phyloP scores from a whole-genome alignment of 1,139 yeast species.

The Diutina rugosa region DNA sequence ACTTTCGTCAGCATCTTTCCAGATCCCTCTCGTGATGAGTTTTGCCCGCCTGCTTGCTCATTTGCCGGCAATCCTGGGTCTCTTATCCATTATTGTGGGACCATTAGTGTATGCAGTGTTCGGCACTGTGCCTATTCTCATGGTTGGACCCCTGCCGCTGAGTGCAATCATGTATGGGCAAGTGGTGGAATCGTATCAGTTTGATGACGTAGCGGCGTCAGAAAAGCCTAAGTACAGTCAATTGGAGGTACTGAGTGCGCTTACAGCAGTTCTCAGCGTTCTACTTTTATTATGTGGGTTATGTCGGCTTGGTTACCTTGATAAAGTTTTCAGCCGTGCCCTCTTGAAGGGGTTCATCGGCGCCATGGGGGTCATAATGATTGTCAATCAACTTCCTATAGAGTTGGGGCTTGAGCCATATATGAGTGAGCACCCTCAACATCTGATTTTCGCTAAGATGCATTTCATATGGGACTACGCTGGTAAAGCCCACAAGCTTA shows the following conservation, averaged over 20 bases:
- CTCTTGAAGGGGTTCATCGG: conserved; percentile 21
- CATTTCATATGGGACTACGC: conserved; percentile 9
- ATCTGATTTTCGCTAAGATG: conserved; percentile 14
- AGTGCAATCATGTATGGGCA: conserved; percentile 21
- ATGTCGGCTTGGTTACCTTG: conserved; percentile 18
- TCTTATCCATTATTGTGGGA: conserved; percentile 17
- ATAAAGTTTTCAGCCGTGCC: conserved; percentile 19
- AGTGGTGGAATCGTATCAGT: conserved; percentile 10
- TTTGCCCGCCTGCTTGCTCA: conserved; percentile 20
- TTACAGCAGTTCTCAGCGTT: conserved; percentile 5
- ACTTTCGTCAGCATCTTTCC: conserved; percentile 19
- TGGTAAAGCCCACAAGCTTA: conserved; percentile 10
- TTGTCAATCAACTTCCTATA: conserved; percentile 16
- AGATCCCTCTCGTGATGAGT: conserved; percentile 24
- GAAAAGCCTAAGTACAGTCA: conserved; percentile 14
- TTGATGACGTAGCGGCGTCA: not conserved
- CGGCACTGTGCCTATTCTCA: conserved; percentile 20
- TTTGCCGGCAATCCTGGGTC: conserved; percentile 19
- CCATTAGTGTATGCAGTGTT: conserved; percentile 16
- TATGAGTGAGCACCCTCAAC: conserved; percentile 11
- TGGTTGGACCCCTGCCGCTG: conserved; percentile 24
- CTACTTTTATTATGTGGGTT: conserved; percentile 17
- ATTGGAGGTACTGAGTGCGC: conserved; percentile 10
- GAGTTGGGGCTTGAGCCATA: conserved; percentile 16
- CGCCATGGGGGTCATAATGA: conserved; percentile 24